These are phyloP conservation scores for Tilletia setariae DNA, from an alignment of 1,284 basidiomycete species.

Conservation along the genomic window DNA sequence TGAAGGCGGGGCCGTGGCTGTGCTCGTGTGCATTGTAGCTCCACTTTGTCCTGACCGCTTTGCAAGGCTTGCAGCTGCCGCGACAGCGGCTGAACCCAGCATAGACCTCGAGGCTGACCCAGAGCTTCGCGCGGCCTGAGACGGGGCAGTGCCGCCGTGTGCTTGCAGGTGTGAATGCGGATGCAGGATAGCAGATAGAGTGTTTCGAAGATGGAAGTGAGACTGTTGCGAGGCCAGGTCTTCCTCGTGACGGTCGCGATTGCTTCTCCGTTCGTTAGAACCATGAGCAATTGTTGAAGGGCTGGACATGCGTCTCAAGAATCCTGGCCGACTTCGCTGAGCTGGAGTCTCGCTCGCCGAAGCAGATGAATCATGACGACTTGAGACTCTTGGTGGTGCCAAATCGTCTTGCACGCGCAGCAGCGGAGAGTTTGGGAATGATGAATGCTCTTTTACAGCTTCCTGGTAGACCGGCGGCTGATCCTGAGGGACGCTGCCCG, in stretches of 20 bases:
- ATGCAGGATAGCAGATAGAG: neutral
- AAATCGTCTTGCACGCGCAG: too few relatives aligned
- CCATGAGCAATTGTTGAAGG: neutral
- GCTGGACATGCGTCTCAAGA: neutral
- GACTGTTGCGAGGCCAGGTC: neutral
- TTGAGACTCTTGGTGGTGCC: neutral
- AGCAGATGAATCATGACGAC: neutral
- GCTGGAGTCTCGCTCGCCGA: neutral
- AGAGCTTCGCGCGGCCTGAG: neutral
- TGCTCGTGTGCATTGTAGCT: neutral
- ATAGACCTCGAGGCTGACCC: neutral
- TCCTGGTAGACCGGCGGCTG: too few relatives aligned
- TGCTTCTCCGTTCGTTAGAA: too few relatives aligned
- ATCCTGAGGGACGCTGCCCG: too few relatives aligned
- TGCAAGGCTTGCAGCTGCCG: neutral
- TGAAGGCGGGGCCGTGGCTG: constrained; percentile 10
- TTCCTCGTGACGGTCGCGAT: neutral
- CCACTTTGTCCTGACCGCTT: constrained; percentile 3
- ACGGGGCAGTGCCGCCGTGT: neutral
- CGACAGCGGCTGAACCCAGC: neutral
- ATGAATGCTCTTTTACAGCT: too few relatives aligned
- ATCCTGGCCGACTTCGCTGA: neutral
- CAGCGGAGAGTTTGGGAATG: too few relatives aligned
- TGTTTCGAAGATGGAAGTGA: constrained; percentile 7
- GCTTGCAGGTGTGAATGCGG: neutral